Conservation (phyloP, 108 stramenopile genomes). For the Cyclotella baltica region DNA sequence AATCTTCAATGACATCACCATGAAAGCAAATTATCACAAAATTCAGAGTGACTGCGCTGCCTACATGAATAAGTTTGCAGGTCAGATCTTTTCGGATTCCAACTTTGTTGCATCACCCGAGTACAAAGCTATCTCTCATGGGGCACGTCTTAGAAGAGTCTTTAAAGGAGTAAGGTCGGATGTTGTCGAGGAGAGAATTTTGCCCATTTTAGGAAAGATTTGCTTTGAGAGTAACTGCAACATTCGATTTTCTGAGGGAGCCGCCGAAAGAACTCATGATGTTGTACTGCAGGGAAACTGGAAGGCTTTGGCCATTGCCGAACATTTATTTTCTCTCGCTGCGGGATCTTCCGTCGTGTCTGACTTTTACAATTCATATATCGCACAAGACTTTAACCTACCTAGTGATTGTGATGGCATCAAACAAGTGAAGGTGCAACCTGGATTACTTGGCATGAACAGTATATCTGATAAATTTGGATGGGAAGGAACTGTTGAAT, state of each 20-base stretch:
- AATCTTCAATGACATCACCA: slow-evolving; percentile 43
- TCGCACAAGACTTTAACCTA: slow-evolving; percentile 14
- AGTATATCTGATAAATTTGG: slow-evolving; percentile 63
- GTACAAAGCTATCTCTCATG: slow-evolving; percentile 55
- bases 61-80: slow-evolving; percentile 48
- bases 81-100: slow-evolving; percentile 47
- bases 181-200: slow-evolving; percentile 55
- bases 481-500: slow-evolving; percentile 70
- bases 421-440: slow-evolving; percentile 66
- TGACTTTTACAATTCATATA: background rate
- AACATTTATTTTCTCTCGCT: slow-evolving; percentile 54
- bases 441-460: slow-evolving; percentile 68
- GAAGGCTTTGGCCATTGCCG: slow-evolving; percentile 80
- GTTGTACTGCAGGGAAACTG: slow-evolving; percentile 79
- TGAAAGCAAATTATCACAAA: slow-evolving; percentile 46
- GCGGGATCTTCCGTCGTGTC: slow-evolving; percentile 14
- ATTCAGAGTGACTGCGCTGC: slow-evolving; percentile 41
- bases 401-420: slow-evolving; percentile 33
- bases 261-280: slow-evolving; percentile 43
- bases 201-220: slow-evolving; percentile 70
- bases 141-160: slow-evolving; percentile 46
- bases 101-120: slow-evolving; percentile 53
- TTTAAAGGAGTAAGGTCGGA: slow-evolving; percentile 49
- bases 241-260: slow-evolving; percentile 62
- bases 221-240: slow-evolving; percentile 76